Evolutionary conservation across 352 stramenopile species (phyloP).

Genomic region (Globisporangium canariense): DNA sequence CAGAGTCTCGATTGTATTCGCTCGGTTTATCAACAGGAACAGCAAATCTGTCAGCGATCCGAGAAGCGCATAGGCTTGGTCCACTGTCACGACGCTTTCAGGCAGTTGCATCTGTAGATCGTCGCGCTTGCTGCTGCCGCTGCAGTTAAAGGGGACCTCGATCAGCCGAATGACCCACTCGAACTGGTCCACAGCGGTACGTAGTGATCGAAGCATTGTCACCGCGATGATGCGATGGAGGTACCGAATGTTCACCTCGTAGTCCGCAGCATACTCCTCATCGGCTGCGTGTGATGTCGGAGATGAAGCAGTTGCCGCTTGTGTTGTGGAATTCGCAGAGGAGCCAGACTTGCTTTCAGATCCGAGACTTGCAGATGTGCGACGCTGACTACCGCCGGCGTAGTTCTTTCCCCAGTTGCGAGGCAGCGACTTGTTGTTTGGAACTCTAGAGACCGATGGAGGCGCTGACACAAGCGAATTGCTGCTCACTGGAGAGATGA

Average conservation of each 20-base stretch:
- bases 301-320: not conserved
- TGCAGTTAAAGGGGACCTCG: conserved; percentile 29
- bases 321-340: not conserved
- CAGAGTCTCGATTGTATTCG: conserved; percentile 44
- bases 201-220: conserved; percentile 36
- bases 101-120: not conserved
- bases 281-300: conserved; percentile 2
- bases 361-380: conserved; percentile 21
- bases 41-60: conserved; percentile 46
- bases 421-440: conserved; percentile 43
- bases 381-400: conserved; percentile 24
- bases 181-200: conserved; percentile 52
- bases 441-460: conserved; percentile 3
- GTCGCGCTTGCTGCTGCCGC: conserved; percentile 4
- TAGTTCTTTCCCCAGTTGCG: conserved; percentile 71
- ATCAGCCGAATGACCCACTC: conserved; percentile 46
- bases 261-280: conserved; percentile 12
- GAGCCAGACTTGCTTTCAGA: conserved; percentile 21
- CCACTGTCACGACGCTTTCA: conserved; percentile 17
- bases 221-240: conserved; percentile 39
- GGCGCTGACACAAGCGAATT: not conserved
- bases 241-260: conserved; percentile 28
- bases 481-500: not conserved
- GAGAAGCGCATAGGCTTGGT: conserved; percentile 51
- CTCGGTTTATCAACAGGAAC: conserved; percentile 52